Base-by-base conservation (phyloP, 805 yeast species). In the Metschnikowia drakensbergensis region DNA sequence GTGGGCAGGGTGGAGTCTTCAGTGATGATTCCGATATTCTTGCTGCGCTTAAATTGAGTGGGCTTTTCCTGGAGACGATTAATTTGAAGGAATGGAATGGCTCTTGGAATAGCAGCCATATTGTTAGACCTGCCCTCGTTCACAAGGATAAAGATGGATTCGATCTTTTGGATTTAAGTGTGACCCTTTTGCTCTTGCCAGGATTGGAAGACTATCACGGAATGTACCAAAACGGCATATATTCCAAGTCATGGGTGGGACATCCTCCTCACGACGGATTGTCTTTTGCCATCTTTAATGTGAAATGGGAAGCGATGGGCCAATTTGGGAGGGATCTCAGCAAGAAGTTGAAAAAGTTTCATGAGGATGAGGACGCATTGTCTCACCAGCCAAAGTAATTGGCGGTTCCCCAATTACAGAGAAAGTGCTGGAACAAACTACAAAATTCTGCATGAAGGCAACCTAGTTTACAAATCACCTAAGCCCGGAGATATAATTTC, bases 21-120 rank as follows among this genome's bases (percentile, higher is more conserved):
- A 88, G 97, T 0, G 98, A 94, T 65, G 99, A 92, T 64, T 86
- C 96, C 0, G 96, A 92, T 64, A 69, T 91, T 2, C 74, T 92
- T 33, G 74, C 87, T 4, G 85, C 83, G 0, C 68, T 92, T 45
- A 77, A 81, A 53, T 98, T 94, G 58, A 70, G 82, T 52, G 97
- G 97, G 0, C 67, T 84, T 40, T 72, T 83, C 48, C 64, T 76
- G 46, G 62, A 74, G 9, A 62, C 44, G 4, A 45, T 67, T 2
- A 65, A 68, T 47, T 54, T 70, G 50, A 50, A 55, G n/a, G 59
- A 57, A 31, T 64, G 74, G 69, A 69, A 69, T 52, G 37, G 55
- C 6, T 45, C 49, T 3, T 69, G 73, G 74, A 57, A 45, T 3
- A 36, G 45, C 5, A 37, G 47, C 6, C 72, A 66, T 45, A 40